These are phyloP conservation scores for Inga leiocalycina DNA, from an alignment of 306 rosid species.

Conservation along the genomic window DNA sequence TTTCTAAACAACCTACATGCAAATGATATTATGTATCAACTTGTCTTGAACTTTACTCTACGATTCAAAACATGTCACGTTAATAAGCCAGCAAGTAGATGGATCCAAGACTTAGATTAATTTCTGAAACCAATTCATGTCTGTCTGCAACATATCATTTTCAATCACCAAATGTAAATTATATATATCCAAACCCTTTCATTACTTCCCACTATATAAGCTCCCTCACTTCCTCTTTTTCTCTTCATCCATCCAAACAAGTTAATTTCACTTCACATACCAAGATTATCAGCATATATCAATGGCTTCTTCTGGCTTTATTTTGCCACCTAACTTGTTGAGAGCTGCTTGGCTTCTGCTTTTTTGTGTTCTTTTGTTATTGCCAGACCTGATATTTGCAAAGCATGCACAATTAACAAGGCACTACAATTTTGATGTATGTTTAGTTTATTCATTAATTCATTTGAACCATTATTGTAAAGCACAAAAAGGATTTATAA, in stretches of 20 bases:
- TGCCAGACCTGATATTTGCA: slow-evolving; percentile 34
- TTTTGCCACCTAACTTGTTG: slow-evolving; percentile 1
- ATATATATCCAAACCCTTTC: slow-evolving; percentile 18
- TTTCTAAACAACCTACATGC: not conserved
- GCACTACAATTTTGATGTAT: slow-evolving; percentile 52
- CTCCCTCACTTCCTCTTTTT: not conserved
- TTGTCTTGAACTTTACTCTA: slow-evolving; percentile 47
- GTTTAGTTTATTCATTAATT: slow-evolving; percentile 15
- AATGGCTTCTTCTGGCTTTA: slow-evolving; percentile 36
- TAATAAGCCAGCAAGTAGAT: slow-evolving; percentile 26
- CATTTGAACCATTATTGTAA: not conserved
- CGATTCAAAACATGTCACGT: slow-evolving; percentile 32
- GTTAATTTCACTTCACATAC: not conserved
- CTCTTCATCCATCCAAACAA: slow-evolving; percentile 41
- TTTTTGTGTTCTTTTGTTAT: slow-evolving; percentile 32
- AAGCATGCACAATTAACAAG: slow-evolving; percentile 42
- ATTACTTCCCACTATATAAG: slow-evolving; percentile 25
- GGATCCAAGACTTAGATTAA: slow-evolving; percentile 10
- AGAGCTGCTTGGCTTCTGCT: slow-evolving; percentile 15
- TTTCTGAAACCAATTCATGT: slow-evolving; percentile 32
- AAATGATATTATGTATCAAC: not conserved
- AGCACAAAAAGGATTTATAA: not conserved
- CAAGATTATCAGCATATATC: not conserved
- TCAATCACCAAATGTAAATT: slow-evolving; percentile 48
- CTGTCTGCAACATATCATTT: slow-evolving; percentile 20